Evolutionary conservation across 192 early-diverging fungal genomes (phyloP).

Genomic region (Mortierella hygrophila): DNA sequence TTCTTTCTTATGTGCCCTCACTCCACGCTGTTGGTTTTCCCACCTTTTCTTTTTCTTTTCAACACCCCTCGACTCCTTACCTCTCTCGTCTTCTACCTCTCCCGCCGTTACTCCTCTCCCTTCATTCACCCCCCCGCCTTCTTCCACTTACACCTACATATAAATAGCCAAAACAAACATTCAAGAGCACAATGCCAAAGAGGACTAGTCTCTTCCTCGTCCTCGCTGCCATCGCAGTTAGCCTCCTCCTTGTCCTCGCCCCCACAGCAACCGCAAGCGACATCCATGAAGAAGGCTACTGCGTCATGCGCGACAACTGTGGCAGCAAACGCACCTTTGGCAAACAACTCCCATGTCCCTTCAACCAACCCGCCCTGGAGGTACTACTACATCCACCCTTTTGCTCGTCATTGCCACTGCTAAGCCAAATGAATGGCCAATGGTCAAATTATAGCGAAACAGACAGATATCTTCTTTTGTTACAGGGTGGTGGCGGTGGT

Average conservation of each 20-base stretch:
- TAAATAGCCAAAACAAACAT: neutral
- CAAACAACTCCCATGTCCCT: constrained; percentile 64
- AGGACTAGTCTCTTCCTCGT: neutral
- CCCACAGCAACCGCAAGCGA: constrained; percentile 17
- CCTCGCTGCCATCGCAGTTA: neutral
- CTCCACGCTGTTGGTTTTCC: too few species aligned
- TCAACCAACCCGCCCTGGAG: constrained; percentile 61
- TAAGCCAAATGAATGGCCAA: too few species aligned
- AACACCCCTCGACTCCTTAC: too few species aligned
- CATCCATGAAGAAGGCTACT: constrained; percentile 65
- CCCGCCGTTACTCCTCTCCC: too few species aligned
- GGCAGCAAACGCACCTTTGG: constrained; percentile 59
- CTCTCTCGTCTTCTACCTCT: too few species aligned
- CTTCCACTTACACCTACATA: too few species aligned
- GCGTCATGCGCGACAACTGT: constrained; percentile 73
- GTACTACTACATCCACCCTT: constrained; percentile 13
- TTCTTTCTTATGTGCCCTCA: too few species aligned
- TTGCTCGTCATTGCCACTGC: too few species aligned
- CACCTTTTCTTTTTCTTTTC: too few species aligned
- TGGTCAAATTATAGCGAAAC: too few species aligned
- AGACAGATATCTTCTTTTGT: neutral
- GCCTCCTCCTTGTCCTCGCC: neutral
- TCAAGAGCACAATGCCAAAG: neutral
- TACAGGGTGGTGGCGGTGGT: too few species aligned
- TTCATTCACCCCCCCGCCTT: too few species aligned